Percentiles rank a stretch among this genome's conserved stretches.
phyloP scores from a whole-genome alignment of 2,329 filamentous ascomycete species.

The Cadophora sp. region DNA sequence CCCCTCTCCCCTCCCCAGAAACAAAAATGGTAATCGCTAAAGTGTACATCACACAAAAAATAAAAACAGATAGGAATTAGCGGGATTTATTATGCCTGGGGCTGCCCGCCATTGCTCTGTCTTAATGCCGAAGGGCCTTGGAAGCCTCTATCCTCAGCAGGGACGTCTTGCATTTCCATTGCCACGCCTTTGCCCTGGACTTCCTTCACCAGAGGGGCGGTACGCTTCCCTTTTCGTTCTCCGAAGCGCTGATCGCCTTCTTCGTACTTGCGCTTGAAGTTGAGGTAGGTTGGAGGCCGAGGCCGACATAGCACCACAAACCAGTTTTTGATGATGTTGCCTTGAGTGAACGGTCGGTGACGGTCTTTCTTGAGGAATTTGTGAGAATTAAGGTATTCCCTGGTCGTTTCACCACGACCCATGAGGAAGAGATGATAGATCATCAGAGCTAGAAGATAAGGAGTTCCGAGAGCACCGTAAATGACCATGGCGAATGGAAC shows the following conservation, averaged over 20 bases:
- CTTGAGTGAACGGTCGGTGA: conserved; percentile 88
- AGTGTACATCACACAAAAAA: conserved; percentile 18
- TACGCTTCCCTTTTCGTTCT: conserved; percentile 57
- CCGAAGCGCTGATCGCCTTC: conserved; percentile 88
- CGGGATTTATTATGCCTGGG: background rate
- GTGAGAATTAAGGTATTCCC: conserved; percentile 94
- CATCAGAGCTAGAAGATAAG: conserved; percentile 84
- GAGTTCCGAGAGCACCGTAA: conserved; percentile 75
- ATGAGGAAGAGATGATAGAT: conserved; percentile 93
- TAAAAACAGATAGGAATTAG: conserved; percentile 7
- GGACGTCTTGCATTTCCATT: conserved; percentile 70
- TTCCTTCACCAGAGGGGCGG: conserved; percentile 55
- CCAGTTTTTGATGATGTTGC: conserved; percentile 78
- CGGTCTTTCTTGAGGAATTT: conserved; percentile 94
- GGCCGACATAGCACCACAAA: conserved; percentile 81
- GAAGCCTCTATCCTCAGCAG: conserved; percentile 52
- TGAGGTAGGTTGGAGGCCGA: conserved; percentile 85
- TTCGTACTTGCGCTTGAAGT: conserved; percentile 79
- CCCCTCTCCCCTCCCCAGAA: background rate
- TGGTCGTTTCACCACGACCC: conserved; percentile 89
- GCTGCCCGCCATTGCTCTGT: conserved; percentile 13
- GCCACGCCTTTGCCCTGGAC: conserved; percentile 67
- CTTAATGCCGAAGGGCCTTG: conserved; percentile 55
- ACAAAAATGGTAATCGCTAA: conserved; percentile 22
- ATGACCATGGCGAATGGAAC: conserved; percentile 90